Evolutionary conservation across 2,329 filamentous ascomycete species (phyloP).

Genomic region (Apiospora saccharicola): DNA sequence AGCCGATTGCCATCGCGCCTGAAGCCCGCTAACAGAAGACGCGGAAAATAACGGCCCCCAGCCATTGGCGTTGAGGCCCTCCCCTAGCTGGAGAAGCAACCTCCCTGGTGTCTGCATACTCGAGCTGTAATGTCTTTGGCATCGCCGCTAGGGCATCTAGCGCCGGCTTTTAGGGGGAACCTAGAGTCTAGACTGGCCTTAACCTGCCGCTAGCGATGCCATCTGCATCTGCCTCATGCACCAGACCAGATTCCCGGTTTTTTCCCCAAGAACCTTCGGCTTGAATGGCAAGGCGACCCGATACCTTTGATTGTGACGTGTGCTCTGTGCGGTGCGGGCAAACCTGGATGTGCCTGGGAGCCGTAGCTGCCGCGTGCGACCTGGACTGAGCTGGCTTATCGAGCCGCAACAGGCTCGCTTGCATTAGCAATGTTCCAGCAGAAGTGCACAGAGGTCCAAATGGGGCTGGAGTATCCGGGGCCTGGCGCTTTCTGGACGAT

Average conservation of each 20-base stretch:
- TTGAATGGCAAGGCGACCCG: not conserved
- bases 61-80: constrained; percentile 5
- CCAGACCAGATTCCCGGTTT: not conserved
- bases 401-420: not conserved
- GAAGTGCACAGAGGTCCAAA: not conserved
- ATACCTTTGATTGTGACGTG: not conserved
- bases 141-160: not conserved
- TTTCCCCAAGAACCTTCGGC: not conserved
- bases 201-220: not conserved
- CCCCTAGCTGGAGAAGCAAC: constrained; percentile 7
- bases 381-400: not conserved
- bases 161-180: not conserved
- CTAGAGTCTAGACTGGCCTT: constrained; percentile 3
- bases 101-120: not conserved
- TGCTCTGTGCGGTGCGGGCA: not conserved
- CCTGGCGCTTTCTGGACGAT: not conserved
- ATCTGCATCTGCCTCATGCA: not conserved
- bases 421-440: not conserved
- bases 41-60: constrained; percentile 4
- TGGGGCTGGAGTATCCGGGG: not conserved
- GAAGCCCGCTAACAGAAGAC: not conserved
- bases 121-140: not conserved
- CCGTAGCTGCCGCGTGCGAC: not conserved
- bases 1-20: not conserved
- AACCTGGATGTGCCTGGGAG: not conserved